Evolutionary conservation across 148 eudicot genomes (phyloP), one percentile per base, ranked within the genome.

Genomic region (Silene conica): DNA sequence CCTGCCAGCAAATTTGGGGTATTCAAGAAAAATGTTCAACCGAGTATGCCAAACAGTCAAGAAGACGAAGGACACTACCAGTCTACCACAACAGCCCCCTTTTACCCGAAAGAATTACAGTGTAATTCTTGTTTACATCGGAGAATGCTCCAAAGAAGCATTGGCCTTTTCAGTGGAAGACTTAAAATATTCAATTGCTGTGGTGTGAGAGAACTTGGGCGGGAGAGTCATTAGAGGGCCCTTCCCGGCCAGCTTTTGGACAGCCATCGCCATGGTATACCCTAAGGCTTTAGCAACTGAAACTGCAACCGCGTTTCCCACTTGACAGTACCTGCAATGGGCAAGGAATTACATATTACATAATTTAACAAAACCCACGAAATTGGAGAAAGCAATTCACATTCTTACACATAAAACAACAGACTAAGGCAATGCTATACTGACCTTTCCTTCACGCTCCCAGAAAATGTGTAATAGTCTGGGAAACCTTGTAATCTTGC

Each of bases 401-500:
- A 34, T 38, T 66, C 52, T 18, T 41, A 41, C 20, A 38, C 50
- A 1, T 34, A 8, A 4, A 66, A 48, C 0, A 67, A 20, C 26
- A 67, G 45, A 67, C 26, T 67, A 5, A n/a, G 69, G 48, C 50
- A 65, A 38, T 18, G 23, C 14, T 16, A 19, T 5, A 60, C 71
- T 23, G 72, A 85, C 89, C 89, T 83, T 65, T 80, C 86, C 58
- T 77, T 88, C 59, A 83, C 75, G 45, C 23, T 64, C 60, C 91
- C 91, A 74, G 74, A 74, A 68, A 87, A 84, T 67, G 74, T 74
- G 79, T 83, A 88, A 75, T 71, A 82, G 62, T 85, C 91, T 61
- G 84, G 91, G 63, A 88, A 88, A 31, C 89, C 91, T 80, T 85
- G 91, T 58, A 87, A 74, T 64, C 91, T 85, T 54, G 91, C 89